A percentile compares a stretch with the other conserved stretches of the same genome.
Conservation (phyloP, 2,329 filamentous ascomycete species). For the Elsinoe perseae region DNA sequence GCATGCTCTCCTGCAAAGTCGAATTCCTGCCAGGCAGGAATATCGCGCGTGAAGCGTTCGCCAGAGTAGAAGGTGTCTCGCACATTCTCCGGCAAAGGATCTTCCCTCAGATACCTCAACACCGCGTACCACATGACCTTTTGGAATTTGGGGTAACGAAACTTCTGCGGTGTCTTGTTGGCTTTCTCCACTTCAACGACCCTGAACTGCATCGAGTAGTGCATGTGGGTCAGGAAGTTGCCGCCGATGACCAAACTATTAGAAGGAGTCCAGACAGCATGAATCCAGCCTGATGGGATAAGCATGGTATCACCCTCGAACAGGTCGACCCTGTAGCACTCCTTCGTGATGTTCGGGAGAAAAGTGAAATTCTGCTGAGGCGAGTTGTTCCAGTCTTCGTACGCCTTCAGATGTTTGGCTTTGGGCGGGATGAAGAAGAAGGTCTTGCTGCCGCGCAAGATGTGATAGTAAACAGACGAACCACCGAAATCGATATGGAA, state of each 20-base stretch:
- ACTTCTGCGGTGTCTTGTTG: constrained; percentile 58
- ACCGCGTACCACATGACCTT: constrained; percentile 62
- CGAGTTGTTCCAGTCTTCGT: constrained; percentile 63
- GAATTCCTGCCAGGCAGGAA: constrained; percentile 52
- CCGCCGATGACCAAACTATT: constrained; percentile 64
- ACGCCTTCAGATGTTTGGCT: constrained; percentile 60
- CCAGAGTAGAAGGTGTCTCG: constrained; percentile 49
- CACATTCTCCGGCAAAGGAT: constrained; percentile 53
- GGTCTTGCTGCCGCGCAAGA: constrained; percentile 59
- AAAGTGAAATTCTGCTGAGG: constrained; percentile 59
- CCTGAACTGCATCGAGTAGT: constrained; percentile 59
- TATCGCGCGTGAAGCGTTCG: constrained; percentile 47
- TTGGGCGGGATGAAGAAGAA: constrained; percentile 66
- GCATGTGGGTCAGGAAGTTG: constrained; percentile 59
- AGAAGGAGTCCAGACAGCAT: constrained; percentile 62
- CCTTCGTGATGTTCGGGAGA: constrained; percentile 55
- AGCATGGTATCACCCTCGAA: constrained; percentile 62
- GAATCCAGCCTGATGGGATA: constrained; percentile 65
- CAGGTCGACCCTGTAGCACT: constrained; percentile 60
- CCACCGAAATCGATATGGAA: constrained; percentile 67
- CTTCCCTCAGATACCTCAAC: constrained; percentile 56
- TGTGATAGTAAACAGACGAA: constrained; percentile 64
- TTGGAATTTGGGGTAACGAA: constrained; percentile 61
- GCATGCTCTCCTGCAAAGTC: constrained; percentile 46
- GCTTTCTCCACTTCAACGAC: constrained; percentile 59